These are phyloP conservation scores for Trypanosoma cruzi DNA, from an alignment of 208 protist genomes.

Conservation along the genomic window DNA sequence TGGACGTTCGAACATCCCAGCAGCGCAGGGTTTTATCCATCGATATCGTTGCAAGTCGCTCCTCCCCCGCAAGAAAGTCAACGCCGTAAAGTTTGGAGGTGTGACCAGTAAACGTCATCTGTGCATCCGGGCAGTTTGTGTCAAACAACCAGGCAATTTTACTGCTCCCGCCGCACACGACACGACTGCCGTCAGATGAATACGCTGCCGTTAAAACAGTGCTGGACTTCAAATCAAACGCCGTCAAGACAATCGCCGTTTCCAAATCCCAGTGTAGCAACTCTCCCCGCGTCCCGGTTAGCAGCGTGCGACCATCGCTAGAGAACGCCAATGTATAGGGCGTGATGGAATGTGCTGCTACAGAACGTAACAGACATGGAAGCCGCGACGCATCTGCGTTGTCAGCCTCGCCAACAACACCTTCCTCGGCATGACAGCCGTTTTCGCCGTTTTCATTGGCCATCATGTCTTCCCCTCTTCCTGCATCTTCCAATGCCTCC, in stretches of 20 bases:
- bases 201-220: constrained; percentile 29
- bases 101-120: constrained; percentile 42
- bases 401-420: background rate
- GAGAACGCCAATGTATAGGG: constrained; percentile 18
- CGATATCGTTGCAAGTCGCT: constrained; percentile 40
- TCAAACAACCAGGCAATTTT: constrained; percentile 26
- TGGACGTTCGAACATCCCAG: constrained; percentile 57
- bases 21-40: constrained; percentile 61
- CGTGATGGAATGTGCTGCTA: constrained; percentile 7
- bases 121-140: background rate
- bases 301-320: constrained; percentile 18
- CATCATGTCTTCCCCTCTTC: background rate
- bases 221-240: constrained; percentile 17
- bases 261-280: constrained; percentile 35
- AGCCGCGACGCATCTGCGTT: constrained; percentile 6
- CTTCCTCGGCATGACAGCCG: constrained; percentile 19
- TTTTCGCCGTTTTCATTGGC: background rate
- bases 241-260: constrained; percentile 18
- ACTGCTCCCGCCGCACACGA: constrained; percentile 33
- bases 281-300: constrained; percentile 19
- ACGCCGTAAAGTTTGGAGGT: constrained; percentile 62
- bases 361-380: constrained; percentile 18
- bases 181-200: constrained; percentile 14
- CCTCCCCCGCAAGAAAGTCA: constrained; percentile 37
- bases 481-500: constrained; percentile 14